These are phyloP conservation scores for Stylosanthes scabra DNA, from an alignment of 331 rosid species.

Conservation along the genomic window DNA sequence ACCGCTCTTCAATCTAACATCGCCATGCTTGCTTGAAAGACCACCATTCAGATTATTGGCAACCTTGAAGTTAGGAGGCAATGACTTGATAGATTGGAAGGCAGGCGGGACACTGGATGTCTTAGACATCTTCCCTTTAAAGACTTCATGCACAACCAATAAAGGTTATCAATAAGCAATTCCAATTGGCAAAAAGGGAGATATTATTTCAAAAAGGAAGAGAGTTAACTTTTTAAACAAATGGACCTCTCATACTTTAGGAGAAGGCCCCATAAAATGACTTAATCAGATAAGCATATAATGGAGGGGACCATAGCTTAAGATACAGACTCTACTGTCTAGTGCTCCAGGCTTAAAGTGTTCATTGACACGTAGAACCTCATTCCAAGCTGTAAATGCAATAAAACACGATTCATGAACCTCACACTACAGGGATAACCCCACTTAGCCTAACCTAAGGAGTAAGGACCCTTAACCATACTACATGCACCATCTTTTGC, in stretches of 20 bases:
- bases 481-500: slow-evolving; percentile 24
- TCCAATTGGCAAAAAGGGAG: slow-evolving; percentile 39
- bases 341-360: slow-evolving; percentile 53
- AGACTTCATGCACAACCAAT: slow-evolving; percentile 53
- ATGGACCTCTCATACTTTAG: slow-evolving; percentile 56
- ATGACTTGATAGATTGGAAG: slow-evolving; percentile 68
- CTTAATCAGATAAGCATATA: slow-evolving; percentile 52
- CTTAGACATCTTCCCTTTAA: slow-evolving; percentile 64
- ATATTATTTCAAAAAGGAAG: slow-evolving; percentile 32
- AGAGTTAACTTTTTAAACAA: slow-evolving; percentile 45
- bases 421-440: slow-evolving; percentile 34
- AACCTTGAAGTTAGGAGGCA: slow-evolving; percentile 70
- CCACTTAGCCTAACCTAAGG: slow-evolving; percentile 38
- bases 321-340: slow-evolving; percentile 47
- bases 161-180: slow-evolving; percentile 46
- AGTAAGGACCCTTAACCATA: background rate
- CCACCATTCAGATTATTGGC: slow-evolving; percentile 47
- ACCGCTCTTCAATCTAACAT: slow-evolving; percentile 45
- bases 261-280: slow-evolving; percentile 63
- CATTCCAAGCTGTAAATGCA: slow-evolving; percentile 39
- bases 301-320: slow-evolving; percentile 78
- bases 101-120: slow-evolving; percentile 56
- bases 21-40: slow-evolving; percentile 48
- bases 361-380: slow-evolving; percentile 51
- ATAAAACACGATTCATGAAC: slow-evolving; percentile 37